Conservation (phyloP, 176 grass and related monocot genomes). For the Avena insularis region DNA sequence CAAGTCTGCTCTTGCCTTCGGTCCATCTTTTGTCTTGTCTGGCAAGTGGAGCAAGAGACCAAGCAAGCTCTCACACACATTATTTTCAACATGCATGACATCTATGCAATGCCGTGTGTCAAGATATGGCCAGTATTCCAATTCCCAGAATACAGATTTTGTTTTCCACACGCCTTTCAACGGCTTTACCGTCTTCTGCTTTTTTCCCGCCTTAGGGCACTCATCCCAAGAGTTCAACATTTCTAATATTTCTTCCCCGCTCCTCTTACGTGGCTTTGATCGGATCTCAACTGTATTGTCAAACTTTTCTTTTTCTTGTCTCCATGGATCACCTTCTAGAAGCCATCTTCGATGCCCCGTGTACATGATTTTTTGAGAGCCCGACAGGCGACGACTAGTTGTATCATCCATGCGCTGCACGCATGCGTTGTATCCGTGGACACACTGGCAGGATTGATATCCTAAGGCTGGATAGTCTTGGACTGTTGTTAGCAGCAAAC, state of each 20-base stretch:
- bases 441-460: neutral
- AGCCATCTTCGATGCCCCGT: neutral
- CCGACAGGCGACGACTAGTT: neutral
- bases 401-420: neutral
- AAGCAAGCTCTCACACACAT: constrained; percentile 2
- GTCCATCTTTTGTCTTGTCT: neutral
- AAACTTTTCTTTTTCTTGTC: neutral
- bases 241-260: neutral
- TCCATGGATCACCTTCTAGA: neutral
- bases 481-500: too few relatives aligned
- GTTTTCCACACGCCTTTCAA: neutral
- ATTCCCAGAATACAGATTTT: neutral
- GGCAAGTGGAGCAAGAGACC: neutral
- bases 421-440: neutral
- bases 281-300: neutral
- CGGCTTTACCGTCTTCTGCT: neutral
- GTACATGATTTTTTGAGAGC: neutral
- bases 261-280: neutral
- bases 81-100: constrained; percentile 2
- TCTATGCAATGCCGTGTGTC: neutral
- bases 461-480: neutral
- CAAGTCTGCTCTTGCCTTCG: neutral
- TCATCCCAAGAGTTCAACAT: neutral
- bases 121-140: neutral
- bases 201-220: neutral